phyloP scores from a whole-genome alignment of 768 basidiomycete genomes.

The Russula sp. region DNA sequence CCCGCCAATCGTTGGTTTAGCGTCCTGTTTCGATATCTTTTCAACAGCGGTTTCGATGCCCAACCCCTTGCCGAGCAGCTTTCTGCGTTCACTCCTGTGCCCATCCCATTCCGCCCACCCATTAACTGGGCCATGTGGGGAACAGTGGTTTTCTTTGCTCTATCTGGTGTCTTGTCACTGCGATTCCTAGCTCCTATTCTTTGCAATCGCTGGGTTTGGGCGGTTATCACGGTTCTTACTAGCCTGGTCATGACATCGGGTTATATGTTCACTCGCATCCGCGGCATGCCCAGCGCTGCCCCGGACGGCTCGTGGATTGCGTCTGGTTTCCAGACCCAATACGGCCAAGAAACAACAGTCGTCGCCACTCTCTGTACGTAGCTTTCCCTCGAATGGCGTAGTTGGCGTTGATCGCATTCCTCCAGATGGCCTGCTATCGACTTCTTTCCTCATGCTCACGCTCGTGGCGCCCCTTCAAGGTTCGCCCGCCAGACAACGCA shows the following conservation, averaged over 20 bases:
- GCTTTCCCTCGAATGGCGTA: background rate
- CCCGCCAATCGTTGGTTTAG: background rate
- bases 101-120: constrained; percentile 78
- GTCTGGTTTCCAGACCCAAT: constrained; percentile 82
- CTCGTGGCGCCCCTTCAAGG: constrained; percentile 74
- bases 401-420: background rate
- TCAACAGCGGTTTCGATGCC: constrained; percentile 73
- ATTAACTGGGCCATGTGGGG: constrained; percentile 61
- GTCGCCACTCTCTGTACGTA: constrained; percentile 78
- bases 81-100: constrained; percentile 65
- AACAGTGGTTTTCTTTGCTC: constrained; percentile 40
- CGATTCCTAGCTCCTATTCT: constrained; percentile 62
- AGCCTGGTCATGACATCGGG: constrained; percentile 86
- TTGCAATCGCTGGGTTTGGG: constrained; percentile 75
- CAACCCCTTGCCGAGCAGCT: constrained; percentile 71
- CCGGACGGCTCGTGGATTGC: constrained; percentile 76
- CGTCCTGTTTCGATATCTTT: background rate
- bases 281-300: constrained; percentile 64
- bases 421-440: constrained; percentile 75
- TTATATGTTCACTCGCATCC: constrained; percentile 95
- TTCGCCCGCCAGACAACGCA: constrained; percentile 67
- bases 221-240: constrained; percentile 49
- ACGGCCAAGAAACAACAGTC: constrained; percentile 89
- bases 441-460: constrained; percentile 74
- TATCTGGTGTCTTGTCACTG: constrained; percentile 46